Conservation (phyloP, 805 yeast genomes). For the Yamadazyma kitorensis region DNA sequence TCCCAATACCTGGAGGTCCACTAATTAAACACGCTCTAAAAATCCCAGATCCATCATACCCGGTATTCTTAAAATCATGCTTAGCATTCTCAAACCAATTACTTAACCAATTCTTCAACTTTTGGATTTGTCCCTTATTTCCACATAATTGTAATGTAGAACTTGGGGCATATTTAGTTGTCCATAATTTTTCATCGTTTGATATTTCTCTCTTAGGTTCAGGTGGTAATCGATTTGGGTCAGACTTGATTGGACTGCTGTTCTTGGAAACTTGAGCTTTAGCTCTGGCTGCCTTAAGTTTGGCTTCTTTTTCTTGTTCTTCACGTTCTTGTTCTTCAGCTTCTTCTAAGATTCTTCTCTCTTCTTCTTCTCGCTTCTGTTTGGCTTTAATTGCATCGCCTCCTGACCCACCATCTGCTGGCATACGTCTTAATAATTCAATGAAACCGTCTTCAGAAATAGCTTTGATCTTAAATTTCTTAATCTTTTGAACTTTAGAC, state of each 20-base stretch:
- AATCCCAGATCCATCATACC: conserved; percentile 62
- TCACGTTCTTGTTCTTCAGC: conserved; percentile 47
- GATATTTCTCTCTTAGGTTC: conserved; percentile 34
- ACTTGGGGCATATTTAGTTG: conserved; percentile 87
- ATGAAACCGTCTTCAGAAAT: conserved; percentile 85
- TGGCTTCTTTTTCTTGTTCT: conserved; percentile 42
- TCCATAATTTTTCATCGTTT: conserved; percentile 78
- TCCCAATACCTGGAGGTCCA: conserved; percentile 88
- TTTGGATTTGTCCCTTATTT: conserved; percentile 70
- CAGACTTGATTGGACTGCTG: background rate
- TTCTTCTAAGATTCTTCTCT: conserved; percentile 46
- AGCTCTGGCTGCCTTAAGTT: conserved; percentile 19
- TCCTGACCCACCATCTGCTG: conserved; percentile 90
- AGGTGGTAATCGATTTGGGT: conserved; percentile 13
- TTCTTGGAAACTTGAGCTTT: conserved; percentile 1
- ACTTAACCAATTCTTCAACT: conserved; percentile 68
- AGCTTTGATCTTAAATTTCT: conserved; percentile 69
- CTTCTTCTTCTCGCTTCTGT: conserved; percentile 67
- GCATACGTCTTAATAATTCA: conserved; percentile 72
- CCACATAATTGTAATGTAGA: conserved; percentile 81
- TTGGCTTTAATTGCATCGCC: conserved; percentile 71
- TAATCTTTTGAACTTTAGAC: conserved; percentile 81
- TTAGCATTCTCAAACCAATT: conserved; percentile 67
- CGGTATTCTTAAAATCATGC: conserved; percentile 54
- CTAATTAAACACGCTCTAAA: conserved; percentile 82